Conservation (phyloP, 1,284 basidiomycete species). For the Austroboletus olivaceoglutinosus region DNA sequence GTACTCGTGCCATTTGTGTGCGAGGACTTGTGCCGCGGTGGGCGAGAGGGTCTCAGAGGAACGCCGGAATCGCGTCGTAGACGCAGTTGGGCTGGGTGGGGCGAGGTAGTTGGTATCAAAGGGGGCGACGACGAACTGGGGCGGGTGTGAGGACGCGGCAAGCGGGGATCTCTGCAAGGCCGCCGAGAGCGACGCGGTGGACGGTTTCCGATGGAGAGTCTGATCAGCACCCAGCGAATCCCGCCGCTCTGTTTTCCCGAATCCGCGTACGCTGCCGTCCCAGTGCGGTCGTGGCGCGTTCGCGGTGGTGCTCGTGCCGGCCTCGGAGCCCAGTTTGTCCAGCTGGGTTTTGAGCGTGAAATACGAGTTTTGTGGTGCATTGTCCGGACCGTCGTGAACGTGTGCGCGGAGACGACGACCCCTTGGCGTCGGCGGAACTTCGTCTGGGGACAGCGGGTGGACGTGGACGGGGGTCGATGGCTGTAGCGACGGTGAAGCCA, state of each 20-base stretch:
- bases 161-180: conserved; percentile 36
- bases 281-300: conserved; percentile 39
- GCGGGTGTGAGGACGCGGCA: conserved; percentile 31
- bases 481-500: conserved; percentile 34
- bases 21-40: conserved; percentile 49
- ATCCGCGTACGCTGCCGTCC: conserved; percentile 63
- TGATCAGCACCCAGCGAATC: conserved; percentile 25
- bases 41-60: conserved; percentile 24
- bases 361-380: conserved; percentile 44
- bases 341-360: conserved; percentile 60
- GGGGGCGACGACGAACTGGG: conserved; percentile 59
- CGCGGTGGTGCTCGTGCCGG: conserved; percentile 1
- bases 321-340: conserved; percentile 40
- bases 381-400: conserved; percentile 10
- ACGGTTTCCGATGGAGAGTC: conserved; percentile 19
- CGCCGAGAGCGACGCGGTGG: conserved; percentile 36
- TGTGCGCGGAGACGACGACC: conserved; percentile 39
- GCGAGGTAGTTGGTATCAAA: conserved; percentile 31
- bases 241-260: conserved; percentile 42
- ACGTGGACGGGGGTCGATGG: conserved; percentile 56
- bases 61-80: conserved; percentile 1
- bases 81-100: conserved; percentile 24
- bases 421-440: conserved; percentile 41
- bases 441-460: conserved; percentile 62
- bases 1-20: conserved; percentile 67